phyloP scores from a whole-genome alignment of 306 rosid genomes.

The Cucumis cinereus region DNA sequence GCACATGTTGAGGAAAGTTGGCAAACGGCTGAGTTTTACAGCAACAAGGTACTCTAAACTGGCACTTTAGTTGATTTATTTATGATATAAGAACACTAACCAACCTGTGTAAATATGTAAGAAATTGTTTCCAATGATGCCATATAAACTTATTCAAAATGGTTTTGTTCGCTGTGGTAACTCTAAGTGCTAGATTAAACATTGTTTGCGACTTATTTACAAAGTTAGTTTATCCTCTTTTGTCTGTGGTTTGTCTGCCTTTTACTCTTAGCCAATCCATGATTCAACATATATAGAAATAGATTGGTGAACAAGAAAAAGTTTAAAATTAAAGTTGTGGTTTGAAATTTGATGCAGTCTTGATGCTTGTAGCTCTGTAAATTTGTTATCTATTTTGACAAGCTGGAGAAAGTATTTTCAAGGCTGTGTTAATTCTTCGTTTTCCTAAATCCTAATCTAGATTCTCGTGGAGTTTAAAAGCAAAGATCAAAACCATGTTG shows the following conservation, averaged over 20 bases:
- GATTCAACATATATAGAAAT: not conserved
- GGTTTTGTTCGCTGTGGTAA: not conserved
- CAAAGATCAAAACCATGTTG: conserved; percentile 88
- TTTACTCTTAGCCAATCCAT: not conserved
- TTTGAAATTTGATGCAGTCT: not conserved
- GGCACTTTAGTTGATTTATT: not conserved
- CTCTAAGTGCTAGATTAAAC: not conserved
- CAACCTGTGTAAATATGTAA: not conserved
- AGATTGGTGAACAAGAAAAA: not conserved
- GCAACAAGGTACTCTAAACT: conserved; percentile 62
- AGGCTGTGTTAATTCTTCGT: not conserved
- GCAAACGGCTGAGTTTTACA: conserved; percentile 98
- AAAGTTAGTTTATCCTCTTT: not conserved
- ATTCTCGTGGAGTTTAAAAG: conserved; percentile 77
- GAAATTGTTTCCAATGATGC: not conserved
- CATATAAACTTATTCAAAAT: not conserved
- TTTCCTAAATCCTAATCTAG: conserved; percentile 31
- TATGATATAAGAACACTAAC: not conserved
- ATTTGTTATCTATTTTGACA: not conserved
- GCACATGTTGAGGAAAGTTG: conserved; percentile 97
- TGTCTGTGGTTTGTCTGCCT: not conserved
- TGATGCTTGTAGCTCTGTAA: not conserved
- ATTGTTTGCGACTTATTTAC: not conserved
- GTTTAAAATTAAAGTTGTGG: not conserved
- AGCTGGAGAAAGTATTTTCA: not conserved